Evolutionary conservation across 2,329 filamentous ascomycete genomes (phyloP), one percentile per base, ranked within the genome.

Genomic region (Sporothrix protearum): DNA sequence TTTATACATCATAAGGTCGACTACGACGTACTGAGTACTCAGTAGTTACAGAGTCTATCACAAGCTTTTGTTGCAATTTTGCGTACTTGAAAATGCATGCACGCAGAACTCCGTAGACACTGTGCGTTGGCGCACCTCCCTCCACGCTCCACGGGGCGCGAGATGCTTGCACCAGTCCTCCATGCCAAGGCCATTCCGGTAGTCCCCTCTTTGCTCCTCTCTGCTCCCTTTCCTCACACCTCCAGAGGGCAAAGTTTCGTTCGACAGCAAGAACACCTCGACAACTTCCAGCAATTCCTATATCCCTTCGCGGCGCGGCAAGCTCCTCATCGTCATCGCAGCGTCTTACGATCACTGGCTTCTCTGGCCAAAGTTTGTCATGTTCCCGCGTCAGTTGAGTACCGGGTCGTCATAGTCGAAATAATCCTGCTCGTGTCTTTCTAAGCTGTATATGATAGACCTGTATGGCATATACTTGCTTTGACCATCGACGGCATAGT

Each of bases 181-280:
- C 33, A 8, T 36, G 8, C 49, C 19, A 3, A 19, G n/a, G n/a
- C n/a, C n/a, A n/a, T n/a, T n/a, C n/a, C n/a, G n/a, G n/a, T n/a
- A n/a, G n/a, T n/a, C 25, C 25, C 25, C 25, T 3, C 12, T 39
- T 61, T 36, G 33, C 4, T 9, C 22, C 10, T 61, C 16, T n/a
- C 33, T n/a, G 7, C 7, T n/a, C 57, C 59, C 19, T n/a, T 69
- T 71, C 71, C 68, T 70, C 70, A 63, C 72, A 63, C 42, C 28
- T n/a, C 36, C 61, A 42, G 57, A 73, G 71, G 73, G 73, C 59
- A 64, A 75, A 73, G 57, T 69, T 71, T 75, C 25, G 73, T 63
- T 73, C 73, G 73, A 55, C 30, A 55, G 9, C 30, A 33, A 69
- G 16, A 42, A 14, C 39, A 14, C 39, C n/a, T n/a, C n/a, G n/a